Conservation (phyloP, 192 early-diverging fungal species). For the Entomortierella lignicola region DNA sequence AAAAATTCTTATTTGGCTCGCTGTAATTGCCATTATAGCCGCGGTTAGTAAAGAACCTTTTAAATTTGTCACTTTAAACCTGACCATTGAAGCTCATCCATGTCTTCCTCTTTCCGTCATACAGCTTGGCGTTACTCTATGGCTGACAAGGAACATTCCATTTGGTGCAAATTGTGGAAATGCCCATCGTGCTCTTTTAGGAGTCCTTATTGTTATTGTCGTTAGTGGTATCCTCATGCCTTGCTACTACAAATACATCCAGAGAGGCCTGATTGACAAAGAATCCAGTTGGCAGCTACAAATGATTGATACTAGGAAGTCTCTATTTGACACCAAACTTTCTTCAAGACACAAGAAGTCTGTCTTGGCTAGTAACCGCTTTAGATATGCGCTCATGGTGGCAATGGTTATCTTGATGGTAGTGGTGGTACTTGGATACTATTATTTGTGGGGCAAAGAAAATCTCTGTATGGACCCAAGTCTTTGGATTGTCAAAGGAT, state of each 20-base stretch:
- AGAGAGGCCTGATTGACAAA: conserved; percentile 9
- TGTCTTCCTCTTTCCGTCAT: too few species aligned
- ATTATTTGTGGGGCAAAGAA: conserved; percentile 19
- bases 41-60: conserved; percentile 5
- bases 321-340: too few species aligned
- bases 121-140: conserved; percentile 16
- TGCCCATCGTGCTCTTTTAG: conserved; percentile 23
- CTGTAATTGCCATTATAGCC: conserved; percentile 7
- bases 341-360: too few species aligned
- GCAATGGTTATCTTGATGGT: not conserved
- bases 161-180: conserved; percentile 25
- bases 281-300: not conserved
- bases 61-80: not conserved
- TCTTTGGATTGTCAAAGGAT: conserved; percentile 24
- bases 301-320: too few species aligned
- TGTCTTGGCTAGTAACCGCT: conserved; percentile 18
- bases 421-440: conserved; percentile 19
- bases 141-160: conserved; percentile 20
- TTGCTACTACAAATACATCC: conserved; percentile 22
- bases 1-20: not conserved
- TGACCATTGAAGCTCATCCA: too few species aligned
- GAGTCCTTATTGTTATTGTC: conserved; percentile 11
- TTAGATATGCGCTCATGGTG: conserved; percentile 2
- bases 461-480: conserved; percentile 11
- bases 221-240: conserved; percentile 14